Conservation (phyloP, 108 stramenopile genomes). For the Cylindrotheca fusiformis region DNA sequence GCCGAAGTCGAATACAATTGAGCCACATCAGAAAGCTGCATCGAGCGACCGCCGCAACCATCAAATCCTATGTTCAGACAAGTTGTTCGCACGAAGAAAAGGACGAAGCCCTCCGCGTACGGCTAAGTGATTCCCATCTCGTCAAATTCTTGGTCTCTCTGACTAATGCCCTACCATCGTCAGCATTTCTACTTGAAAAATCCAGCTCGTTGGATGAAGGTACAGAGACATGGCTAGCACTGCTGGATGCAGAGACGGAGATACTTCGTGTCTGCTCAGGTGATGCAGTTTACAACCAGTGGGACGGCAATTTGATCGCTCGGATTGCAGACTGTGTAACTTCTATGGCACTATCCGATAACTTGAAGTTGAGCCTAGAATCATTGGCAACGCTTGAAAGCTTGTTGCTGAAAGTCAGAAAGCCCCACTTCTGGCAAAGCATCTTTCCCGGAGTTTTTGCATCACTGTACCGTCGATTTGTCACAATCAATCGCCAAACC, state of each 20-base stretch:
- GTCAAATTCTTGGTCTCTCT: conserved; percentile 25
- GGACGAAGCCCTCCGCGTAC: too few species aligned
- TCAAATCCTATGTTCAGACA: conserved; percentile 3
- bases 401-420: background rate
- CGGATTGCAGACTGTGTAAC: conserved; percentile 19
- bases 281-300: background rate
- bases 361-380: background rate
- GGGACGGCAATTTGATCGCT: conserved; percentile 18
- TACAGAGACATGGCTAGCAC: background rate
- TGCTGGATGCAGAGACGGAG: background rate
- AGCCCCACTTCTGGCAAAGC: conserved; percentile 15
- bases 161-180: conserved; percentile 10
- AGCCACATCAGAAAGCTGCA: conserved; percentile 8
- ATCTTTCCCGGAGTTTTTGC: conserved; percentile 28
- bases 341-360: conserved; percentile 3
- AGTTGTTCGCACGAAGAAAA: background rate
- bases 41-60: background rate
- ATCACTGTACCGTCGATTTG: conserved; percentile 10
- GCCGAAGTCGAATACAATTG: background rate
- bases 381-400: background rate
- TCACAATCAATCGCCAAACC: background rate
- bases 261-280: background rate
- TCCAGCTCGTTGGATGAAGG: conserved; percentile 15
- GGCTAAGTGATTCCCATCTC: background rate
- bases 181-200: background rate